A percentile compares a stretch with the other conserved stretches of the same genome.
Evolutionary conservation across 2,329 filamentous ascomycete genomes (phyloP).

Genomic region (Ophiostoma quercus): DNA sequence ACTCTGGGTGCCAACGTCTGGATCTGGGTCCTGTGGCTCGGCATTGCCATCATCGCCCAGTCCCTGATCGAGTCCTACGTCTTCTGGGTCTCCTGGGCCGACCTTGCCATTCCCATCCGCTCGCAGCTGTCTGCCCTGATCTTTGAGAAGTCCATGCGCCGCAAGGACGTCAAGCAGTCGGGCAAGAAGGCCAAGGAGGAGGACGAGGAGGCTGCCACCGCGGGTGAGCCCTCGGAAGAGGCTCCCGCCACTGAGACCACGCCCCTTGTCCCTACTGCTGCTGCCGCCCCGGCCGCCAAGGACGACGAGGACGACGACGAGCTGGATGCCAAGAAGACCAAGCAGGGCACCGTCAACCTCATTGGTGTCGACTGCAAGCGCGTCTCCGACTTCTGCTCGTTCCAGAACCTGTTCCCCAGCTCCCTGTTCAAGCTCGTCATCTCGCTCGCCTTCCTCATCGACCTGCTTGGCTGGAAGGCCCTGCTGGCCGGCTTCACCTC

Average conservation of each 20-base stretch:
- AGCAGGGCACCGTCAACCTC: conserved; percentile 69
- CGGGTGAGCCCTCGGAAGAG: conserved; percentile 9
- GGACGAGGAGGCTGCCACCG: conserved; percentile 31
- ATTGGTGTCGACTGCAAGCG: conserved; percentile 71
- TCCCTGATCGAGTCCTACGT: conserved; percentile 60
- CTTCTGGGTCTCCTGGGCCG: conserved; percentile 60
- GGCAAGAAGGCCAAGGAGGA: conserved; percentile 41
- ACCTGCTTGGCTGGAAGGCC: conserved; percentile 66
- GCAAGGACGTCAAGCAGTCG: conserved; percentile 68
- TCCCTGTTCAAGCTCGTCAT: conserved; percentile 59
- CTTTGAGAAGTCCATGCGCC: conserved; percentile 70
- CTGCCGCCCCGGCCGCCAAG: conserved; percentile 18
- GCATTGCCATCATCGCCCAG: conserved; percentile 52
- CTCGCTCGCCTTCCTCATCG: conserved; percentile 61
- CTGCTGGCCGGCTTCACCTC: conserved; percentile 60
- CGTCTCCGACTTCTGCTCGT: conserved; percentile 62
- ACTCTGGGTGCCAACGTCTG: conserved; percentile 52
- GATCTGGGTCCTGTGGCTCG: conserved; percentile 63
- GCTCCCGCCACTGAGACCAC: conserved; percentile 24
- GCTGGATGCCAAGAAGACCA: conserved; percentile 46
- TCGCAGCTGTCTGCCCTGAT: conserved; percentile 66
- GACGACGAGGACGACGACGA: conserved; percentile 47
- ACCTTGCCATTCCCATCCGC: conserved; percentile 61
- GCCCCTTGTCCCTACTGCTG: neutral
- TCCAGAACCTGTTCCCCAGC: conserved; percentile 59